A percentile compares a stretch with the other conserved stretches of the same genome.
These are phyloP conservation scores for Penicillium hordei DNA, from an alignment of 2,329 filamentous ascomycete species.

Conservation along the genomic window DNA sequence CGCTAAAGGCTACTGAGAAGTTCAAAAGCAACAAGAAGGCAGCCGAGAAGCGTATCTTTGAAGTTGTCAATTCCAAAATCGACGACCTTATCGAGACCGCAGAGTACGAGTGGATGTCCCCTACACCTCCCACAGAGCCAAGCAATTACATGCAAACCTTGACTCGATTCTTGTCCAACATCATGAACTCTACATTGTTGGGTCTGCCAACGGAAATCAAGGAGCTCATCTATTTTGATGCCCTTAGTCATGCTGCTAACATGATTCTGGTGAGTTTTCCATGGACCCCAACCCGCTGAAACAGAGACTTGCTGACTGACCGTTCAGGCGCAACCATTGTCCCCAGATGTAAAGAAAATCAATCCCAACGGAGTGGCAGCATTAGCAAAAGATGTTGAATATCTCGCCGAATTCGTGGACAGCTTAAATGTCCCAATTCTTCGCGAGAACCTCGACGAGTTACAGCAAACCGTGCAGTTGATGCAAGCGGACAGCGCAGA, in stretches of 20 bases:
- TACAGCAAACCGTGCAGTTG: conserved; percentile 87
- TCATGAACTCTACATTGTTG: conserved; percentile 91
- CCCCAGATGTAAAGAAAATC: conserved; percentile 76
- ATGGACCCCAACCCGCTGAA: conserved; percentile 3
- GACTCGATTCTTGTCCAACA: conserved; percentile 88
- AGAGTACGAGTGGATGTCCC: conserved; percentile 85
- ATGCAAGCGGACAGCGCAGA: conserved; percentile 88
- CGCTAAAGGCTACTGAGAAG: conserved; percentile 76
- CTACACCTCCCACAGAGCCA: conserved; percentile 66
- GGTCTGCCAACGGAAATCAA: conserved; percentile 95
- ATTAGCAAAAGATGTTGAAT: conserved; percentile 77
- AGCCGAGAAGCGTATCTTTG: conserved; percentile 96
- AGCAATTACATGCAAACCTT: conserved; percentile 95
- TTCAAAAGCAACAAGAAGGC: conserved; percentile 92
- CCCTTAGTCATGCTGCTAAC: conserved; percentile 82
- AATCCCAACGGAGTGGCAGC: conserved; percentile 81
- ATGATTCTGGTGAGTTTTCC: conserved; percentile 67
- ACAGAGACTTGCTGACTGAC: conserved; percentile 14
- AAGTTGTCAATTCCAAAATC: conserved; percentile 97
- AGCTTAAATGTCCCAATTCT: conserved; percentile 85
- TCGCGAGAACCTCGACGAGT: conserved; percentile 83
- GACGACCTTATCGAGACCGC: conserved; percentile 96
- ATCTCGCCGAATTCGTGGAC: conserved; percentile 82
- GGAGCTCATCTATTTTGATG: conserved; percentile 96
- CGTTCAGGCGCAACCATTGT: conserved; percentile 69